A percentile compares a stretch with the other conserved stretches of the same genome.
Conservation (phyloP, 2,329 filamentous ascomycete species). For the Apiospora rasikravindrae region DNA sequence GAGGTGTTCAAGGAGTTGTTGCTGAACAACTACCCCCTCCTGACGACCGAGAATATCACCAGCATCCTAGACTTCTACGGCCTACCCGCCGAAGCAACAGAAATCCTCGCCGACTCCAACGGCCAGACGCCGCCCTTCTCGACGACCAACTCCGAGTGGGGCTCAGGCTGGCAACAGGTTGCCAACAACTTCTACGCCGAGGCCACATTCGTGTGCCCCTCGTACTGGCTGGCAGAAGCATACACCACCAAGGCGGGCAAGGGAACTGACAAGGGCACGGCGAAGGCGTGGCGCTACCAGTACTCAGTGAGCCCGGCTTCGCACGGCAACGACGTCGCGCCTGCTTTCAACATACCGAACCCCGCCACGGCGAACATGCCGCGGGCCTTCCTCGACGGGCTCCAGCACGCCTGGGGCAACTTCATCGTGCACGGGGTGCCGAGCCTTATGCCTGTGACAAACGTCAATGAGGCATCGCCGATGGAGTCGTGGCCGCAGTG, state of each 20-base stretch:
- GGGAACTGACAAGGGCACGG: conserved; percentile 19
- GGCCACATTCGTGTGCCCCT: conserved; percentile 59
- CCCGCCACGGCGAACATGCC: conserved; percentile 29
- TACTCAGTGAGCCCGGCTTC: conserved; percentile 48
- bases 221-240: conserved; percentile 60
- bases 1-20: conserved; percentile 39
- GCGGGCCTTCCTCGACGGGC: conserved; percentile 39
- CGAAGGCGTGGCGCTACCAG: conserved; percentile 53
- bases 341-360: conserved; percentile 43
- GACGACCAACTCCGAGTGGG: conserved; percentile 53
- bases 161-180: conserved; percentile 59
- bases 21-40: conserved; percentile 39
- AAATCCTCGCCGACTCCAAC: conserved; percentile 43
- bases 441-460: conserved; percentile 39
- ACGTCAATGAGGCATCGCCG: conserved; percentile 33
- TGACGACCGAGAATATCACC: conserved; percentile 38
- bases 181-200: conserved; percentile 60
- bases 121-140: conserved; percentile 49
- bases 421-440: conserved; percentile 51
- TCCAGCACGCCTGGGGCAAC: conserved; percentile 51
- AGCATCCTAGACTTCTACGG: conserved; percentile 40
- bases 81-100: conserved; percentile 30
- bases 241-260: conserved; percentile 38
- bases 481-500: conserved; percentile 43
- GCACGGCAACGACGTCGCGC: conserved; percentile 46